Base-by-base conservation (phyloP, 768 basidiomycete genomes). In the Gymnopilus junonius region DNA sequence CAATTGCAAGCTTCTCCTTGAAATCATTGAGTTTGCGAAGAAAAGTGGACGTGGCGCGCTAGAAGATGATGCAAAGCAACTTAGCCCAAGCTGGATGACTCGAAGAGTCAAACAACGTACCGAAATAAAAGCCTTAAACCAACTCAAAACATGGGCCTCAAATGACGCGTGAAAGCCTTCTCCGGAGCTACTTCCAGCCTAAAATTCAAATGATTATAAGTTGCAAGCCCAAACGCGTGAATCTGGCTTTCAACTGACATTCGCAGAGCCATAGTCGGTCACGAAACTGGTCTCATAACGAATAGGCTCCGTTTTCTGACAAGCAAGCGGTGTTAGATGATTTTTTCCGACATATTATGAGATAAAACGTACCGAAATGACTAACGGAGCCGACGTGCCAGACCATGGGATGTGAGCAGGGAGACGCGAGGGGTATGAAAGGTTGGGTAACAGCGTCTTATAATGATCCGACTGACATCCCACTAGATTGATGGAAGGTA, bases 401-500 rank as follows among this genome's bases (percentile, higher is more conserved):
- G 34, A 40, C 62, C 62, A 63, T 14, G 62, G 51, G 48, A 63
- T 34, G 14, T 58, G 56, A 23, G 62, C 42, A 11, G 51, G 25
- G 8, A 35, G 39, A n/a, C 62, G 56, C 31, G 56, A 58, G 4
- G 62, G 62, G 20, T 58, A 63, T 8, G 56, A 46, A 4, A 63
- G 48, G 51, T 63, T 63, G 35, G 62, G 46, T 27, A 57, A 53
- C n/a, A 35, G 35, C 23, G 56, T 42, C 50, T 40, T 58, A 21
- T 57, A 46, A 21, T 50, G 61, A 32, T 32, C 62, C 46, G 45
- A 55, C 23, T 34, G 48, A 42, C 40, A 17, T 32, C 39, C 40
- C 11, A 54, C 62, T 54, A 58, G 62, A 11, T 35, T 45, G 56
- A 58, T 43, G 6, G 50, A 54, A 58, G 57, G 50, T 34, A 58